Evolutionary conservation across 495 filamentous ascomycete species (phyloP), one percentile per base, ranked within the genome.

Genomic region (Chaetomium tenue): DNA sequence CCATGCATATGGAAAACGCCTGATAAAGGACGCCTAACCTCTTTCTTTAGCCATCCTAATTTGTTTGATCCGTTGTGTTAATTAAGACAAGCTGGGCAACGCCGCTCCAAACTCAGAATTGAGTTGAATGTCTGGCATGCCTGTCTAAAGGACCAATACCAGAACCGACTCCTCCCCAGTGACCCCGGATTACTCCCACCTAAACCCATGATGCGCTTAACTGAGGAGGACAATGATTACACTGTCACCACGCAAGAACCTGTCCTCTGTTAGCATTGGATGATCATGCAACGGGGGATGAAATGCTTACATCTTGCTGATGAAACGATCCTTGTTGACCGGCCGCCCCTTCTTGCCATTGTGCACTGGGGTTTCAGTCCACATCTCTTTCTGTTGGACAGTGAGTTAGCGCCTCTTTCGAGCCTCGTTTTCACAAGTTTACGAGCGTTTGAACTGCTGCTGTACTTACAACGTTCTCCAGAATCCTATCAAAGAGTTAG

Each of bases 261-360:
- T 96, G 70, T 58, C 33, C 13, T 25, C 48, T 26, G 37, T 30
- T 53, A 65, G 51, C 2, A 9, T 5, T 15, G 47, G 7, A 50
- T 46, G 25, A 3, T 1, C 23, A 48, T 5, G n/a, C 16, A 25
- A 20, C 8, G 40, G 12, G 16, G 22, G n/a, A 47, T 39, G 28
- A 2, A 18, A 3, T 23, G 82, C 89, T 63, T 75, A 96, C 94
- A 98, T 92, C 82, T 98, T 98, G 83, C 91, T 96, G 71, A 98
- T 92, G 78, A 97, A 98, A 37, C 95, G 83, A 77, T 98, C 94
- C 85, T 97, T 97, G 79, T 98, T 98, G 44, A 97, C 90, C 39
- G 91, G 89, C 75, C 89, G 86, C 59, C 93, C 91, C 79, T 92
- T 93, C 80, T 90, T 89, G 28, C 91, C 91, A 47, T 82, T 84